Percentiles rank a stretch among this genome's conserved stretches.
These are phyloP conservation scores for Kwoniella sp. DNA, from an alignment of 768 basidiomycete genomes.

Conservation along the genomic window DNA sequence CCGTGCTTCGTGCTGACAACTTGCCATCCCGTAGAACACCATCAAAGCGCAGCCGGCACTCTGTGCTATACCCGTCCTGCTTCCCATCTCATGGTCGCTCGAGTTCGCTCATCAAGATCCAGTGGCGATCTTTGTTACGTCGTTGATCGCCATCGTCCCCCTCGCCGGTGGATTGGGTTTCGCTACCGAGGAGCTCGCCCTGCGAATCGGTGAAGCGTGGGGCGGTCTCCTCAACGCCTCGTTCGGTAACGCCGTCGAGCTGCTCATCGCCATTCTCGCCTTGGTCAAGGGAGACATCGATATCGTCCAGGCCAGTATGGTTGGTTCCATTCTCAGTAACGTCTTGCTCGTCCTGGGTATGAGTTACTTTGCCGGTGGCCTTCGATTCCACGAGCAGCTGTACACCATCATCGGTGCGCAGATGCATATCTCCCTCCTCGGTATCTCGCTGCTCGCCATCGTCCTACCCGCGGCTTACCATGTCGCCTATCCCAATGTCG, in stretches of 20 bases:
- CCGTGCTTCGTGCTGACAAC: neutral
- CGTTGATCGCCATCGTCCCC: constrained; percentile 55
- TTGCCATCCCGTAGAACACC: constrained; percentile 21
- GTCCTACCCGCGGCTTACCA: constrained; percentile 50
- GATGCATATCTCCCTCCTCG: constrained; percentile 49
- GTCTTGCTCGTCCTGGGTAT: constrained; percentile 50
- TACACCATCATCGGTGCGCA: constrained; percentile 56
- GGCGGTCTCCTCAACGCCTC: constrained; percentile 57
- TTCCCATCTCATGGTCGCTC: constrained; percentile 56
- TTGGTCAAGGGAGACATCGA: constrained; percentile 53
- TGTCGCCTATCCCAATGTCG: constrained; percentile 22
- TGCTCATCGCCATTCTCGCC: constrained; percentile 54
- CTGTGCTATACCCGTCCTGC: constrained; percentile 50
- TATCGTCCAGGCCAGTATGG: constrained; percentile 57
- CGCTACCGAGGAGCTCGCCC: constrained; percentile 56
- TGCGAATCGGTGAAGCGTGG: constrained; percentile 47
- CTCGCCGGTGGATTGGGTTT: constrained; percentile 45
- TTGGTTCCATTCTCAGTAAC: constrained; percentile 57
- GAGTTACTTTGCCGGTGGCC: constrained; percentile 52
- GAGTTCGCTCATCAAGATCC: constrained; percentile 50
- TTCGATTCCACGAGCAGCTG: constrained; percentile 57
- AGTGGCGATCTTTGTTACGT: constrained; percentile 55
- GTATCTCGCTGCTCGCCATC: constrained; percentile 48
- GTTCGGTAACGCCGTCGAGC: constrained; percentile 55
- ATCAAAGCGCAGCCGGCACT: constrained; percentile 25